Base-by-base conservation (phyloP, 306 rosid species). In the Leucaena leucocephala region DNA sequence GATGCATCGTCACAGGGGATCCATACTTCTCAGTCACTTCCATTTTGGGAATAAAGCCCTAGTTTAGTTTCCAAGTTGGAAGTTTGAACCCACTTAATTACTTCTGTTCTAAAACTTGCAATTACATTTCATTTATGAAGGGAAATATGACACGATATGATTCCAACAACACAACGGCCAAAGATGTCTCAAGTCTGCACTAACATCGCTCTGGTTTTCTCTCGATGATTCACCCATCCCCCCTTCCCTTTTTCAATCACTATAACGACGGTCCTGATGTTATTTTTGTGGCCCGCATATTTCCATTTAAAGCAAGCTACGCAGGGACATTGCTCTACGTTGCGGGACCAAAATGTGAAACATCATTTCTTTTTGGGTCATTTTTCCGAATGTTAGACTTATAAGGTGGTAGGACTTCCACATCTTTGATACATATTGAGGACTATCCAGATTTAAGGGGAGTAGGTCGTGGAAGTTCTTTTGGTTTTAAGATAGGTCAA, bases 11-110 rank as follows among this genome's bases (percentile, higher is more conserved):
- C 93, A 3, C 89, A 78, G 38, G 89, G 83, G 42, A 85, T 75
- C 72, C 87, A 84, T 52, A 76, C 88, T 74, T 82, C 92, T 63
- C 89, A 85, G 58, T 80, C 87, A 34, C 92, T 88, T 71, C 97
- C 98, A 17, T 96, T 89, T 76, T 96, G 98, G 99, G 90, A 85
- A 44, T 88, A 85, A 84, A 63, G 44, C 68, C 6, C 44, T 55
- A 6, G 4, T 6, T 33, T 14, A 54, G 27, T 17, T 54, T 4
- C 21, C 27, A 27, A 27, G 27, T 27, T 27, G 27, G 27, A 6
- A 63, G 42, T 16, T 35, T 36, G 21, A 63, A 35, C 43, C 42
- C 19, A 27, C 38, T 12, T 5, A 52, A 4, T 15, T 17, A 3
- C 2, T 27, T 27, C 27, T 27, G 1, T 10, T 59, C 17, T 22